Base-by-base conservation (phyloP, 169 alveolate genomes). In the Theileria orientalis region DNA sequence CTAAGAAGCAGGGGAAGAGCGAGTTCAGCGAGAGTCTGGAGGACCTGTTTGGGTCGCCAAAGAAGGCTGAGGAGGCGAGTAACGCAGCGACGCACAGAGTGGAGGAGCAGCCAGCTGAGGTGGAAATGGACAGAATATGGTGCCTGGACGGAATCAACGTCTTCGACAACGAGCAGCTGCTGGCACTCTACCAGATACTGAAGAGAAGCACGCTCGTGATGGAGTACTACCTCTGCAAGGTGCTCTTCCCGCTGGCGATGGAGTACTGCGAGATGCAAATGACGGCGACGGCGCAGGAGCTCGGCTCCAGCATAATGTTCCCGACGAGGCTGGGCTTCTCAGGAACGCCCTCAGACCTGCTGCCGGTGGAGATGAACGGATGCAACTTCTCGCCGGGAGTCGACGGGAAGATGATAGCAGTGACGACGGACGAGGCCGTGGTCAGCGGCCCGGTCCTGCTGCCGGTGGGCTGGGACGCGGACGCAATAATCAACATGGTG, bases 281-380 rank as follows among this genome's bases (percentile, higher is more conserved):
- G 32, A 91, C 97, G 1, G 92, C 94, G 7, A 87, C 88, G 27
- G 96, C 96, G n/a, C 96, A 93, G 77, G 97, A 94, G 74, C 76
- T 94, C 30, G 96, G 96, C 16, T 92, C 94, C 41, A 84, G 90
- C 35, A 89, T 92, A 67, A 76, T 94, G 54, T 94, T 94, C 83
- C 92, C 93, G 33, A 71, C 89, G 19, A 90, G 96, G 42, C 84
- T 95, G 40, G 98, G 98, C 23, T 95, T 94, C 91, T 92, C 96
- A 32, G 98, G 98, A 2, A 95, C 98, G 29, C 96, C 97, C 30
- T 91, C 95, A 63, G 96, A 93, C 73, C 91, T 95, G 71, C 85
- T 95, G 69, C 98, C 98, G 0, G 91, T 79, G 54, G 95, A 91
- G 42, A 77, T 95, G 84, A 95, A 94, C 52, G 69, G 68, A 23